A percentile compares a stretch with the other conserved stretches of the same genome.
phyloP scores from a whole-genome alignment of 768 basidiomycete species.

The Boletales sp. region DNA sequence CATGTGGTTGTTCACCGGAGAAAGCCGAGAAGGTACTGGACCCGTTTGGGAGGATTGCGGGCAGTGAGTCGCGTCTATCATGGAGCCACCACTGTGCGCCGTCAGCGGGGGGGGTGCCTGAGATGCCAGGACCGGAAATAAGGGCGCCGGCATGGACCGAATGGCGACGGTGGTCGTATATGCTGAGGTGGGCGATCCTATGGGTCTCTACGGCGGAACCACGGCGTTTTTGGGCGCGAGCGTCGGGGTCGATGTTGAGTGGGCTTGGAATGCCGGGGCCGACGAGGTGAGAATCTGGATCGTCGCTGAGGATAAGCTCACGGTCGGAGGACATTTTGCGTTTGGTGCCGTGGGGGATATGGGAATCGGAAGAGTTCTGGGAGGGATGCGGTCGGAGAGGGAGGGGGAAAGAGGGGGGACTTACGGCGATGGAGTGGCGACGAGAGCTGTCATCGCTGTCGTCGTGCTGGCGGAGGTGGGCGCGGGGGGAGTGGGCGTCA shows the following conservation, averaged over 20 bases:
- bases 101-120: conserved; percentile 15
- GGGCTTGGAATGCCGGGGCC: conserved; percentile 65
- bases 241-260: conserved; percentile 57
- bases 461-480: conserved; percentile 37
- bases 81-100: conserved; percentile 53
- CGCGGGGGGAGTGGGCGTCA: conserved; percentile 27
- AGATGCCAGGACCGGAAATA: conserved; percentile 24
- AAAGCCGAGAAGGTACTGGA: conserved; percentile 55
- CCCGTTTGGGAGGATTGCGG: conserved; percentile 64
- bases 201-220: conserved; percentile 81
- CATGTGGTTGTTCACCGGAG: conserved; percentile 62
- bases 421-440: conserved; percentile 67
- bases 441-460: conserved; percentile 67
- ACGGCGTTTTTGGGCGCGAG: conserved; percentile 75
- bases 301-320: conserved; percentile 50
- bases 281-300: conserved; percentile 61
- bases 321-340: conserved; percentile 80
- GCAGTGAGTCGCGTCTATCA: conserved; percentile 72
- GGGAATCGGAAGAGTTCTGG: conserved; percentile 38
- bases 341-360: conserved; percentile 62
- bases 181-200: conserved; percentile 67
- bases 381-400: background rate
- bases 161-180: conserved; percentile 70
- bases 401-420: conserved; percentile 19
- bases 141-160: conserved; percentile 65